phyloP scores from a whole-genome alignment of 352 stramenopile species.

The Globisporangium apiculatum region DNA sequence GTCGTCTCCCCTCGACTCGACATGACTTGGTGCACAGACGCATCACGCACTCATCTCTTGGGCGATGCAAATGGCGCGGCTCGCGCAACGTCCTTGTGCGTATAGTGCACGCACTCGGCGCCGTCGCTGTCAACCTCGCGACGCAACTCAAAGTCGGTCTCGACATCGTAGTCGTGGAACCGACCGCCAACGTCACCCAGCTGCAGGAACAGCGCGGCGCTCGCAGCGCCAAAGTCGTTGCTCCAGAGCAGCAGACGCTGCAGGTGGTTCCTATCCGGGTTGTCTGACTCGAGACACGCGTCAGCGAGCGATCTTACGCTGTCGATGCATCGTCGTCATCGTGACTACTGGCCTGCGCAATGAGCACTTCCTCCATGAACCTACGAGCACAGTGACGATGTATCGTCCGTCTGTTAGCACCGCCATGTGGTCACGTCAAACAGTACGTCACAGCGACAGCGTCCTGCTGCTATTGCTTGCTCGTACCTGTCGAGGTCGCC shows the following conservation, averaged over 20 bases:
- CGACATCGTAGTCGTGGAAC: slow-evolving; percentile 31
- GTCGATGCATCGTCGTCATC: neutral
- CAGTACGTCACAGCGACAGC: neutral
- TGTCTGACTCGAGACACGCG: slow-evolving; percentile 32
- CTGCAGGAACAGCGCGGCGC: slow-evolving; percentile 29
- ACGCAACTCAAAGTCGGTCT: slow-evolving; percentile 67
- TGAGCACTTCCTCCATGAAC: slow-evolving; percentile 75
- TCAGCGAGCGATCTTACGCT: slow-evolving; percentile 14
- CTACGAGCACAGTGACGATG: slow-evolving; percentile 3
- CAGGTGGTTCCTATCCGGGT: slow-evolving; percentile 19
- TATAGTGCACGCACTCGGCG: too few species aligned
- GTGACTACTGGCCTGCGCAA: slow-evolving; percentile 21
- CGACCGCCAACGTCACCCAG: slow-evolving; percentile 23
- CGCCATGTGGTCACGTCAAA: too few species aligned
- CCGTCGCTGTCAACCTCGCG: too few species aligned
- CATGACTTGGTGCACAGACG: too few species aligned
- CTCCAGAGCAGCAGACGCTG: slow-evolving; percentile 50
- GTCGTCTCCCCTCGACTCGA: too few species aligned
- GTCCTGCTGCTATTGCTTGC: neutral
- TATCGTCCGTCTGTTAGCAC: too few species aligned
- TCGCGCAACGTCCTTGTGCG: too few species aligned
- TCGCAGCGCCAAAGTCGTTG: slow-evolving; percentile 50
- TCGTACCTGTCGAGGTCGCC: slow-evolving; percentile 70
- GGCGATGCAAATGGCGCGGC: too few species aligned
- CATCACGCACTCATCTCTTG: too few species aligned